Conservation (phyloP, 805 yeast genomes). For the Yamadazyma sp. region DNA sequence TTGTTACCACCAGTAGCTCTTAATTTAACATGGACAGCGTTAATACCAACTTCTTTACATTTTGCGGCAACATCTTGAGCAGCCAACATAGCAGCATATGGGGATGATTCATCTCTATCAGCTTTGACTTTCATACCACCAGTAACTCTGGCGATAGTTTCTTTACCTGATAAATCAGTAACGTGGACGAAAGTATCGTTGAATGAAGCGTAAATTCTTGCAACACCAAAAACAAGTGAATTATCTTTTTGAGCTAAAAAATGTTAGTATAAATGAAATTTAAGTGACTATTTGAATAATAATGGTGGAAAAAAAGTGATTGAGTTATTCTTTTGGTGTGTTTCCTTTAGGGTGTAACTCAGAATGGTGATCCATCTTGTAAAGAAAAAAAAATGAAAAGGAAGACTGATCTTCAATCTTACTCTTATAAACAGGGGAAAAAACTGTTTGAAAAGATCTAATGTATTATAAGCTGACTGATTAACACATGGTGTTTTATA, state of each 20-base stretch:
- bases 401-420: no score
- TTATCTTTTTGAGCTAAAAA: slow-evolving; percentile 55
- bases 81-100: slow-evolving; percentile 99
- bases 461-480: no score
- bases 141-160: slow-evolving; percentile 99
- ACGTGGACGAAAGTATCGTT: slow-evolving; percentile 99
- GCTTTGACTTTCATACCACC: slow-evolving; percentile 99
- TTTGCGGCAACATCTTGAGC: slow-evolving; percentile 99
- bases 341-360: no score
- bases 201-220: slow-evolving; percentile 99
- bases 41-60: slow-evolving; percentile 99
- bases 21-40: slow-evolving; percentile 98
- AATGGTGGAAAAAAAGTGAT: background rate
- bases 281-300: no score
- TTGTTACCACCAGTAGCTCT: slow-evolving; percentile 99
- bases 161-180: slow-evolving; percentile 99
- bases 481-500: no score
- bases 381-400: no score
- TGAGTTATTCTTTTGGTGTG: background rate
- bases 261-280: slow-evolving; percentile 19
- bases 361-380: no score
- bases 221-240: slow-evolving; percentile 99
- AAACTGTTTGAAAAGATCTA: no score
- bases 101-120: slow-evolving; percentile 99
- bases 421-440: no score